phyloP scores from a whole-genome alignment of 2,329 filamentous ascomycete genomes.

The Colletotrichum tropicale region DNA sequence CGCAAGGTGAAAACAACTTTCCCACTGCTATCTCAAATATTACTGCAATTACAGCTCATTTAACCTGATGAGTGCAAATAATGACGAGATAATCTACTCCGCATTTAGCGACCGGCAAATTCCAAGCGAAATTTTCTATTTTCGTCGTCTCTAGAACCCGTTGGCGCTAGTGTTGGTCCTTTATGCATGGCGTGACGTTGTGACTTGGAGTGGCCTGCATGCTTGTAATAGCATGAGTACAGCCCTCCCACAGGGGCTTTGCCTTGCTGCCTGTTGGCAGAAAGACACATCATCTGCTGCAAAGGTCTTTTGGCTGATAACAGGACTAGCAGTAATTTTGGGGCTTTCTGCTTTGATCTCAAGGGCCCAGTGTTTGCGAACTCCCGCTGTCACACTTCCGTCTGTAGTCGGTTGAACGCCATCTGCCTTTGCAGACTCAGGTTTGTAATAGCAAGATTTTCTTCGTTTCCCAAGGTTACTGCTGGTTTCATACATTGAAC shows the following conservation, averaged over 20 bases:
- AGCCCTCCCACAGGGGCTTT: neutral
- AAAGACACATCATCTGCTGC: neutral
- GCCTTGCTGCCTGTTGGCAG: neutral
- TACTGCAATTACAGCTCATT: neutral
- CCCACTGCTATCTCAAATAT: neutral
- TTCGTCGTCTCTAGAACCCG: neutral
- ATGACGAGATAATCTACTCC: neutral
- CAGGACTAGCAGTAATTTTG: neutral
- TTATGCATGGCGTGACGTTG: neutral
- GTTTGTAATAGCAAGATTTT: neutral
- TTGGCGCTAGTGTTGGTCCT: neutral
- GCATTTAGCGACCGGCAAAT: neutral
- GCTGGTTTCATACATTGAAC: neutral
- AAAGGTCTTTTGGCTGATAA: neutral
- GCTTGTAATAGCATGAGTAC: neutral
- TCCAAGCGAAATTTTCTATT: neutral
- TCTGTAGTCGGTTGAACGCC: neutral
- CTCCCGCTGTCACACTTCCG: neutral
- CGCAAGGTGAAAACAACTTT: rapidly evolving
- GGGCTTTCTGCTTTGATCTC: neutral
- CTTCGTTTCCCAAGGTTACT: neutral
- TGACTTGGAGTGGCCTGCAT: neutral
- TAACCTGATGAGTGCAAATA: neutral
- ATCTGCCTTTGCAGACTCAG: neutral
- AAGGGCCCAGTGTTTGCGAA: neutral